These are phyloP conservation scores for Centella asiatica DNA, from an alignment of 129 eudicot genomes.

Conservation along the genomic window DNA sequence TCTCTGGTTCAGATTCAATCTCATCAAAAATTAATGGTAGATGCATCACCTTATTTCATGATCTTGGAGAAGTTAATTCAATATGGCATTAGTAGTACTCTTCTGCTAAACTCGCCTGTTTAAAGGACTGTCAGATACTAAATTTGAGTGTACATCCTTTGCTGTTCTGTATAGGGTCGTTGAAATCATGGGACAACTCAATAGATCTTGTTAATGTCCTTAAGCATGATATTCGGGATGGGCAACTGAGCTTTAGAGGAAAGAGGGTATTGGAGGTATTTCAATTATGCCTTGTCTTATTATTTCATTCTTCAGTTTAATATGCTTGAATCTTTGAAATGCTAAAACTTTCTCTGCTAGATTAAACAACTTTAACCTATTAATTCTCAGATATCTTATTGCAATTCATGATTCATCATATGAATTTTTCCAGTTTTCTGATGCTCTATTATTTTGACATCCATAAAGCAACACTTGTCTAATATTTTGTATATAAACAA, in stretches of 20 bases:
- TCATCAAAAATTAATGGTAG: slow-evolving; percentile 63
- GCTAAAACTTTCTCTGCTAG: neutral
- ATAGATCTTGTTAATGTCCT: slow-evolving; percentile 65
- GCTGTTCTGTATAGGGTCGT: slow-evolving; percentile 33
- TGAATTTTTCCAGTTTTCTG: too few species aligned
- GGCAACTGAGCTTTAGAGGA: slow-evolving; percentile 74
- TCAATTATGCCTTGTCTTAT: neutral
- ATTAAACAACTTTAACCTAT: neutral
- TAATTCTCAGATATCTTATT: too few species aligned
- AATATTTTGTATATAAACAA: too few species aligned
- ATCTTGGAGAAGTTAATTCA: neutral
- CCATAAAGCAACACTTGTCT: too few species aligned
- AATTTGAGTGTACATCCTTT: slow-evolving; percentile 8
- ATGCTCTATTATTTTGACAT: too few species aligned
- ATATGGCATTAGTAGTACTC: slow-evolving; percentile 2
- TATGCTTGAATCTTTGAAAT: too few species aligned
- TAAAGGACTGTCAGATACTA: neutral
- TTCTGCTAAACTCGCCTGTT: neutral
- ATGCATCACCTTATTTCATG: slow-evolving; percentile 5
- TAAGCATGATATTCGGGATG: slow-evolving; percentile 75
- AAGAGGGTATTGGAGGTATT: slow-evolving; percentile 74
- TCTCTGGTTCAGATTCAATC: slow-evolving; percentile 41
- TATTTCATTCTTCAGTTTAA: slow-evolving; percentile 1
- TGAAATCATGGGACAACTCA: slow-evolving; percentile 65
- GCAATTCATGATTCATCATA: too few species aligned